A percentile compares a stretch with the other conserved stretches of the same genome.
phyloP scores from a whole-genome alignment of 345 rosid genomes.

The Crucihimalaya himalaica region DNA sequence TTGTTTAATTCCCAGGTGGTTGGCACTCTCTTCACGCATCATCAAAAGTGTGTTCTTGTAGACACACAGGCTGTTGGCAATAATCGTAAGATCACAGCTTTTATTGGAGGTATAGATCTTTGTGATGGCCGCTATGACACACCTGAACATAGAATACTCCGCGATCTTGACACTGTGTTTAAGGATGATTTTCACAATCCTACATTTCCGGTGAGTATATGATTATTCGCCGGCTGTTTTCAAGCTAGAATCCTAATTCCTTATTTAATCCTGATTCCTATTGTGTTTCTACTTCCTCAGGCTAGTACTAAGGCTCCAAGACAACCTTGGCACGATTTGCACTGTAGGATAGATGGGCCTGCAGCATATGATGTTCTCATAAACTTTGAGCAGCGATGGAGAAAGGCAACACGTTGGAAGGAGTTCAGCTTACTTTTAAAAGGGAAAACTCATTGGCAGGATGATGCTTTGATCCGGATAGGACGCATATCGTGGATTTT shows the following conservation, averaged over 20 bases:
- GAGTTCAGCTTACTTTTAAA: conserved; percentile 66
- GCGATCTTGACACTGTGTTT: conserved; percentile 65
- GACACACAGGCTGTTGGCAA: conserved; percentile 84
- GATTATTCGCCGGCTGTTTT: conserved; percentile 26
- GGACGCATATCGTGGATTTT: conserved; percentile 94
- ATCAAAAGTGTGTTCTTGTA: conserved; percentile 87
- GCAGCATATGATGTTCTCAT: conserved; percentile 95
- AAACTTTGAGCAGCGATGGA: conserved; percentile 98
- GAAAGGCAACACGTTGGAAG: conserved; percentile 73
- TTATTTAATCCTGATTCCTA: conserved; percentile 1
- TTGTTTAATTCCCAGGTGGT: conserved; percentile 59
- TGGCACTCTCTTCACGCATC: conserved; percentile 90
- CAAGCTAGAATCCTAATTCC: neutral
- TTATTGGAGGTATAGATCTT: conserved; percentile 90
- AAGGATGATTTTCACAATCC: conserved; percentile 88
- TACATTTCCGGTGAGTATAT: conserved; percentile 72
- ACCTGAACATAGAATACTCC: conserved; percentile 78
- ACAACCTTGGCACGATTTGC: conserved; percentile 98
- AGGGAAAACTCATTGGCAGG: conserved; percentile 67
- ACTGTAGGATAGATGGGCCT: conserved; percentile 87
- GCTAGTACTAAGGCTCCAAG: conserved; percentile 76
- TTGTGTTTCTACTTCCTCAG: conserved; percentile 42
- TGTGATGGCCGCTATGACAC: conserved; percentile 99
- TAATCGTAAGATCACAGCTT: conserved; percentile 78
- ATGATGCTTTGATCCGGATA: conserved; percentile 76